phyloP scores from a whole-genome alignment of 2,329 filamentous ascomycete species.

The Phyllosticta citriasiana region DNA sequence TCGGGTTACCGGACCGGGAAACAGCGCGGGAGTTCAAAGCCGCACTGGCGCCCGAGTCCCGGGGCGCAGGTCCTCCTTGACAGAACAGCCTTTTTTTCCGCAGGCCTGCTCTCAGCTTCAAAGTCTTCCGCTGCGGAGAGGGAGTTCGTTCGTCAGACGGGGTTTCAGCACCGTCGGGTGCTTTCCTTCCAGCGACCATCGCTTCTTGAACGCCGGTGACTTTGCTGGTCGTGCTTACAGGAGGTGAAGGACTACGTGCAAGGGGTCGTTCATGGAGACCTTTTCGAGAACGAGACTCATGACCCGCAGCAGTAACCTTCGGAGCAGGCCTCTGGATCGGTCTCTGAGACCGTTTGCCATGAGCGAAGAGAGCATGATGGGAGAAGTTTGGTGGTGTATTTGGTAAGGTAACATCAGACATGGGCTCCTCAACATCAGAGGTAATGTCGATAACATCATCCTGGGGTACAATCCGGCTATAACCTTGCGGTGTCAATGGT shows the following conservation, averaged over 20 bases:
- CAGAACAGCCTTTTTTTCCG: conserved; percentile 35
- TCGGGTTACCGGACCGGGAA: not conserved
- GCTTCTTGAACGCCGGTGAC: conserved; percentile 21
- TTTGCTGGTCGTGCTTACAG: conserved; percentile 28
- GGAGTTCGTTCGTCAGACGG: not conserved
- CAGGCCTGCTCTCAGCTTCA: conserved; percentile 29
- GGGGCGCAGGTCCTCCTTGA: conserved; percentile 21
- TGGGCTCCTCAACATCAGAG: conserved; percentile 3
- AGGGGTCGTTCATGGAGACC: not conserved
- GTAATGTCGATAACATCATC: conserved; percentile 3
- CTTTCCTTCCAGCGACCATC: conserved; percentile 4
- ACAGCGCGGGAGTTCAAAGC: not conserved
- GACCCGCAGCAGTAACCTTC: conserved; percentile 16
- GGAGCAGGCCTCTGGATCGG: conserved; percentile 17
- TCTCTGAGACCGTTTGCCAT: not conserved
- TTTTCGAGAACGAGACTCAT: not conserved
- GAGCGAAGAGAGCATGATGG: not conserved
- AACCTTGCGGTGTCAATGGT: not conserved
- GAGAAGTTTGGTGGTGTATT: conserved; percentile 1
- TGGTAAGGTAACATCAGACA: conserved; percentile 7
- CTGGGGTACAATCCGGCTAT: not conserved
- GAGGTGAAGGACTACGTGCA: conserved; percentile 20
- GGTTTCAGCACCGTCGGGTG: conserved; percentile 4
- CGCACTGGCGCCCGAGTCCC: not conserved
- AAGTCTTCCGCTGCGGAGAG: conserved; percentile 15